Percentiles rank a stretch among this genome's conserved stretches.
phyloP scores from a whole-genome alignment of 2,329 filamentous ascomycete genomes.

The Colletotrichum sidae region DNA sequence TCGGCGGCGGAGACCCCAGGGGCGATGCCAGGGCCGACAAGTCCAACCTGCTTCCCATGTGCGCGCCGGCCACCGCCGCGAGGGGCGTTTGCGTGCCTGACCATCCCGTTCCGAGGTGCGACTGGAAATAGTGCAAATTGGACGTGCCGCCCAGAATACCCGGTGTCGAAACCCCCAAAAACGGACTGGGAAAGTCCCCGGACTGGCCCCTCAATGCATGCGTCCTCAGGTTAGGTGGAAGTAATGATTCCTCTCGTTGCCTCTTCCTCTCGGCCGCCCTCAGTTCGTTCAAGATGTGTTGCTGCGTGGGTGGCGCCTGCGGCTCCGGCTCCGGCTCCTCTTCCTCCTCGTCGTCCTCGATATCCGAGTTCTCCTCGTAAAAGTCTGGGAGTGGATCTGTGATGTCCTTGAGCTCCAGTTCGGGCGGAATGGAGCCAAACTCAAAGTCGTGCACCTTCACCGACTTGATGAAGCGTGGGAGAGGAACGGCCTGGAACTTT shows the following conservation, averaged over 20 bases:
- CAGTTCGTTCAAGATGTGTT: constrained; percentile 36
- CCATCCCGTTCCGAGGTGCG: constrained; percentile 76
- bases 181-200: constrained; percentile 64
- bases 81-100: constrained; percentile 84
- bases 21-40: constrained; percentile 27
- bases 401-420: constrained; percentile 94
- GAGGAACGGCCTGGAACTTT: constrained; percentile 90
- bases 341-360: constrained; percentile 59
- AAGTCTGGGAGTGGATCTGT: constrained; percentile 96
- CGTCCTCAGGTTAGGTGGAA: constrained; percentile 56
- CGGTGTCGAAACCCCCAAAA: constrained; percentile 69
- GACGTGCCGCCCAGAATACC: constrained; percentile 78
- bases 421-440: constrained; percentile 85
- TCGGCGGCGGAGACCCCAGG: constrained; percentile 24
- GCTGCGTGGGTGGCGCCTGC: constrained; percentile 17
- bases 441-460: constrained; percentile 95
- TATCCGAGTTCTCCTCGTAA: constrained; percentile 83
- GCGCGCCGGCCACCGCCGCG: constrained; percentile 80
- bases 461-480: constrained; percentile 96
- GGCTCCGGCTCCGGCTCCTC: constrained; percentile 49
- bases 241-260: constrained; percentile 26
- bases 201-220: constrained; percentile 41
- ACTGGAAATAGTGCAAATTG: constrained; percentile 86
- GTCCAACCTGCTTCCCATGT: constrained; percentile 47
- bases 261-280: constrained; percentile 39